Evolutionary conservation across 1,284 basidiomycete genomes (phyloP), one percentile per base, ranked within the genome.

Genomic region (Fistulinella cinereoalba): DNA sequence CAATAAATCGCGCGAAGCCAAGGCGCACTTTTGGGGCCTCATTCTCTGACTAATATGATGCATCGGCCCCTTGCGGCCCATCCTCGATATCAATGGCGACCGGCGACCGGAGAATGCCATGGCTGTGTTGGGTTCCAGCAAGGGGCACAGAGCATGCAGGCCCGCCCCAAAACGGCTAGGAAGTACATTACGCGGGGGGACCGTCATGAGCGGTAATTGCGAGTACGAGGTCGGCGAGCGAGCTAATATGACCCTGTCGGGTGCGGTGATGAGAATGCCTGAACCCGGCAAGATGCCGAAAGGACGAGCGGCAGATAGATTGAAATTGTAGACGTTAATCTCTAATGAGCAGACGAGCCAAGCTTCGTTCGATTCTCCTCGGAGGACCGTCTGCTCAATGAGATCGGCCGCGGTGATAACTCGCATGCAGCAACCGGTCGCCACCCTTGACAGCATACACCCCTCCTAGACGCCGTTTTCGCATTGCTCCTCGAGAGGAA

Each of bases 361-460:
- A 37, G 33, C n/a, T 42, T 45, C 39, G 51, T 28, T 33, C n/a
- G 44, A 32, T 62, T 45, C 54, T 61, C 57, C 57, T 63, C 57
- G 57, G 57, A 59, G 56, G 21, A 38, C 36, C 38, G 37, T 42
- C 51, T 40, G 36, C 27, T 31, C 9, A 33, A n/a, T 23, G 24
- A 60, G 60, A 61, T 61, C 56, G 43, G 29, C 60, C 57, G 57
- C 60, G 57, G 57, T 36, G 58, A 61, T 59, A 59, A 31, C 48
- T 31, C 31, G 33, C 25, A 33, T 24, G 22, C 24, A 27, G 53
- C 41, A 32, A 37, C 34, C 32, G 34, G 23, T 22, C 44, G 37
- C 28, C 34, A 33, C 33, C 54, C 44, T 40, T 54, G 51, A 49
- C 49, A 56, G 49, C 25, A 38, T 36, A 38, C 33, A 16, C 51